Evolutionary conservation across 2,329 filamentous ascomycete genomes (phyloP).

Genomic region (Alternaria triticina): DNA sequence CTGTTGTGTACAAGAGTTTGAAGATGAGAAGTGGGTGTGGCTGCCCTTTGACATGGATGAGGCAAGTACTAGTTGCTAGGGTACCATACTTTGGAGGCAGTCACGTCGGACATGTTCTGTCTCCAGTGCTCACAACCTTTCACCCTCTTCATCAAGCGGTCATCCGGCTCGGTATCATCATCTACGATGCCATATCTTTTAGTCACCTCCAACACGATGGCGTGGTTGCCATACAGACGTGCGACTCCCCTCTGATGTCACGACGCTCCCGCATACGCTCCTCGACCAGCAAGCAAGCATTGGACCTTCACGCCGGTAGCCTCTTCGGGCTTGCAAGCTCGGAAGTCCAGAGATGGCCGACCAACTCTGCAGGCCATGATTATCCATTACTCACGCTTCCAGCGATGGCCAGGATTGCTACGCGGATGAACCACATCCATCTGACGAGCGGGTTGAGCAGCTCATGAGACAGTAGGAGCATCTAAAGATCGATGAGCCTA

Average conservation of each 20-base stretch:
- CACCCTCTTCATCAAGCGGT: constrained; percentile 3
- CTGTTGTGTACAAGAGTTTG: constrained; percentile 4
- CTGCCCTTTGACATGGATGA: constrained; percentile 24
- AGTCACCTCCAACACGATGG: not conserved
- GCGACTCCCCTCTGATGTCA: not conserved
- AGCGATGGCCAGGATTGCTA: not conserved
- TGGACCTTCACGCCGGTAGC: not conserved
- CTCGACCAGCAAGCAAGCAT: not conserved
- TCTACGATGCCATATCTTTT: not conserved
- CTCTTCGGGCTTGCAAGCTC: not conserved
- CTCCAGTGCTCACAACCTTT: constrained; percentile 5
- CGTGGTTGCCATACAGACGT: not conserved
- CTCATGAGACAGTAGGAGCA: not conserved
- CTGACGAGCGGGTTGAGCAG: not conserved
- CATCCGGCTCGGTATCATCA: constrained; percentile 1
- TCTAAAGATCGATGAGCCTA: not conserved
- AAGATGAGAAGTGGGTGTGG: constrained; percentile 14
- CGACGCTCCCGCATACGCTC: not conserved
- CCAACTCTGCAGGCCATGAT: not conserved
- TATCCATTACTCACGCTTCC: not conserved
- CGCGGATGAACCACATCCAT: not conserved
- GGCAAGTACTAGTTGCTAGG: constrained; percentile 28
- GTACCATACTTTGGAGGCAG: constrained; percentile 26
- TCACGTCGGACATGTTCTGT: constrained; percentile 11
- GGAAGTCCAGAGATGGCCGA: not conserved